Base-by-base conservation (phyloP, 345 rosid genomes). In the Heritiera littoralis region DNA sequence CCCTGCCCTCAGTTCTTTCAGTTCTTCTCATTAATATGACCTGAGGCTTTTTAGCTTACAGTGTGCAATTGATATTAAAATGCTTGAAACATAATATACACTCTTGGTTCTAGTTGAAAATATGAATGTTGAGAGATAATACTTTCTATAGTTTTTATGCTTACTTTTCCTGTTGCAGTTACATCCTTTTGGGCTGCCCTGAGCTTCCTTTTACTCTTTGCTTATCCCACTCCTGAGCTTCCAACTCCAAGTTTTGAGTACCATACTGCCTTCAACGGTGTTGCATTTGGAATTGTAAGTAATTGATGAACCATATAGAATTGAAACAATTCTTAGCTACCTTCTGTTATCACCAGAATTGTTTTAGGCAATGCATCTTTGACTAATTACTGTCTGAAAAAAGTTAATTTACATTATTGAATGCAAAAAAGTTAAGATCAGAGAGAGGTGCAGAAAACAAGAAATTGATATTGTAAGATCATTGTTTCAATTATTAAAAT, bases 191-290 rank as follows among this genome's bases (percentile, higher is more conserved):
- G 99, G 98, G 90, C 90, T 0, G 89, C 88, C 73, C 82, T 96
- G 49, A 92, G 99, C 88, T 89, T 96, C 84, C 79, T 96, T 79
- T 83, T 96, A 81, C 95, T 94, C 72, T 96, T 96, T 86, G 99
- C 99, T 76, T 96, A 96, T 84, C 99, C 99, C 9, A 94, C 92
- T 46, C 99, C 99, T 0, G 98, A 94, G 87, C 35, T 86, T 71
- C 94, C 98, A 73, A 94, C 98, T 72, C 99, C 99, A 79, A 96
- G 99, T 84, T 96, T 88, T 75, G 98, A 96, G 88, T 96, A 56
- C 77, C 99, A 96, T 84, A 84, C 98, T 2, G 98, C 99, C 77
- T 96, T 96, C 84, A 66, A 80, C n/a, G 99, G 99, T 7, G 98
- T 94, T 80, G 88, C 98, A 0, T 81, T 94, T 64, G 99, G 99